Base-by-base conservation (phyloP, 2,329 filamentous ascomycete genomes). In the Ophiocordyceps sinensis region DNA sequence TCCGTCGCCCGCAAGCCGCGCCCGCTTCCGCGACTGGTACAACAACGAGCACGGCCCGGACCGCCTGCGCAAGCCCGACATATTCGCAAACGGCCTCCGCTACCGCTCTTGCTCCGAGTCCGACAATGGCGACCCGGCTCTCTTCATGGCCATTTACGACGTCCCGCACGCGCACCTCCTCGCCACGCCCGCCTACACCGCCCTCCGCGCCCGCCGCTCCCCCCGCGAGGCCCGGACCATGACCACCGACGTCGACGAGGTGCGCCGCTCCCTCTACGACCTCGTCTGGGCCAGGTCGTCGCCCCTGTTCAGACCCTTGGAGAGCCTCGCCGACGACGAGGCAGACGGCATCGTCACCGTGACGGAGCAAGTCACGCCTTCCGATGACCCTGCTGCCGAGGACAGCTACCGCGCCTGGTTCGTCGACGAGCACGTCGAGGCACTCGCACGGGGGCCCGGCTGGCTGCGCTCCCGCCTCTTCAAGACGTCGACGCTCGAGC, bases 11-110 rank as follows among this genome's bases (percentile, higher is more conserved):
- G 70, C 86, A 51, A 67, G 79, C 42, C 61, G 71, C 38, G 68
- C 75, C 46, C 77, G 84, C 53, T 93, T 94, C 63, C 82, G 93
- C 61, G 85, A 93, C 58, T 89, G 85, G 84, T 94, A 94, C 67
- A 88, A 93, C 66, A 91, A 87, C 60, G 86, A 94, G 65, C 86
- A 94, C 63, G 86, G 86, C 41, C 86, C 86, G 15, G 75, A 79
- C 14, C 81, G 86, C 38, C 73, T 93, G 7, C 80, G 85, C 38
- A 65, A 93, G 13, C 76, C 83, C 4, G 78, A 82, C 51, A 78
- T 88, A 55, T 77, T 77, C 55, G 57, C 64, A 49, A 91, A 85
- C 58, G 86, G 86, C 44, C 79, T 91, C 51, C 80, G 86, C 36
- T 94, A 87, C 63, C 72, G 86, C 36, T 94, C 87, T 63, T 71